These are phyloP conservation scores for Penicillium flavigenum DNA, from an alignment of 495 filamentous ascomycete species.

Conservation along the genomic window DNA sequence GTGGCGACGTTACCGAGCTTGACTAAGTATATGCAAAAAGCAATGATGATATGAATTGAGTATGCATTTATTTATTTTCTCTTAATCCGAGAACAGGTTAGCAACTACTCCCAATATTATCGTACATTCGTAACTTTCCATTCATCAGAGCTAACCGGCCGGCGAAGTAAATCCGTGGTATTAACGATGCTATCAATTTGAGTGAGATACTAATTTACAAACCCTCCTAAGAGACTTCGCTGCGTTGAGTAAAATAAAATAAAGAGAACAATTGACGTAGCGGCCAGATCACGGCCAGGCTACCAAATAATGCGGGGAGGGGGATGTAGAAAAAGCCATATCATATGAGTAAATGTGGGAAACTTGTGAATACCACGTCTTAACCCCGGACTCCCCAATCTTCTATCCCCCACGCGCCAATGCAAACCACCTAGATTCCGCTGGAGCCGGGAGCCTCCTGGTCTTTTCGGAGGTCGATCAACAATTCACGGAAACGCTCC, in stretches of 20 bases:
- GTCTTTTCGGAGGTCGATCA: constrained; percentile 87
- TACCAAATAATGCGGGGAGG: constrained; percentile 16
- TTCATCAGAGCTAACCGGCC: background rate
- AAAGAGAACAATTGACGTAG: constrained; percentile 32
- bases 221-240: constrained; percentile 26
- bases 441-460: constrained; percentile 83
- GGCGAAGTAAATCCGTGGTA: constrained; percentile 19
- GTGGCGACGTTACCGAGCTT: constrained; percentile 42
- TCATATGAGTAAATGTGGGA: constrained; percentile 9
- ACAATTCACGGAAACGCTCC: constrained; percentile 88
- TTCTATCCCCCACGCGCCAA: constrained; percentile 3
- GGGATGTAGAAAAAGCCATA: constrained; percentile 16
- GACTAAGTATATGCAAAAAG: constrained; percentile 31
- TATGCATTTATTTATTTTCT: constrained; percentile 18
- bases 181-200: constrained; percentile 31
- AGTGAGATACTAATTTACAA: constrained; percentile 35
- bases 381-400: constrained; percentile 6
- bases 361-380: constrained; percentile 1
- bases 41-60: constrained; percentile 12
- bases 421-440: constrained; percentile 36
- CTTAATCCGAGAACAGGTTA: background rate
- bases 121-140: background rate
- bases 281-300: constrained; percentile 19
- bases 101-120: background rate
- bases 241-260: constrained; percentile 32